phyloP scores from a whole-genome alignment of 768 basidiomycete species.

The Lactarius vividus region DNA sequence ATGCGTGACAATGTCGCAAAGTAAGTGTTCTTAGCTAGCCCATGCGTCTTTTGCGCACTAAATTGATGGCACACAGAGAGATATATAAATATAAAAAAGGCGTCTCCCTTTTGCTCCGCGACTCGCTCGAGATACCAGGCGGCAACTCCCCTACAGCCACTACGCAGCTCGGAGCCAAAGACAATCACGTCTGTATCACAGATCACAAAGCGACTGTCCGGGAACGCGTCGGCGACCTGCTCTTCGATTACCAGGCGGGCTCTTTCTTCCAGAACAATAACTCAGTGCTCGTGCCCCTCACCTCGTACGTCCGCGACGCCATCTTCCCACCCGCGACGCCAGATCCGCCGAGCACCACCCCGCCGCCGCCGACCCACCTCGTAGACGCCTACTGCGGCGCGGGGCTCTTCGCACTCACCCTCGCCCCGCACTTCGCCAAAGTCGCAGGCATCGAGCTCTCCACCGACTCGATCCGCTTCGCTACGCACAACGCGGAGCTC shows the following conservation, averaged over 20 bases:
- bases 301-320: slow-evolving; percentile 76
- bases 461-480: slow-evolving; percentile 62
- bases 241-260: slow-evolving; percentile 83
- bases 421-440: slow-evolving; percentile 69
- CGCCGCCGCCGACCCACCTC: slow-evolving; percentile 67
- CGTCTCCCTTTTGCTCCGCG: slow-evolving; percentile 86
- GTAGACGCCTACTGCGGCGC: slow-evolving; percentile 95
- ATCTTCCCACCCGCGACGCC: slow-evolving; percentile 46
- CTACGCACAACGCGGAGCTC: slow-evolving; percentile 61
- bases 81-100: slow-evolving; percentile 80
- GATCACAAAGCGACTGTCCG: slow-evolving; percentile 78
- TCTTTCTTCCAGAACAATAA: slow-evolving; percentile 99
- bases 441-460: slow-evolving; percentile 90
- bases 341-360: neutral
- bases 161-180: slow-evolving; percentile 33
- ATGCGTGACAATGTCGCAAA: slow-evolving; percentile 66
- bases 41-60: neutral
- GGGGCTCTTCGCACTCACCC: slow-evolving; percentile 82
- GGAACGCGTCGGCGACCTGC: slow-evolving; percentile 74
- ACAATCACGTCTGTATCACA: slow-evolving; percentile 76
- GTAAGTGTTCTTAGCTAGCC: slow-evolving; percentile 40
- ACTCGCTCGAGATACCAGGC: slow-evolving; percentile 54
- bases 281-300: slow-evolving; percentile 79
- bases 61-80: slow-evolving; percentile 47
- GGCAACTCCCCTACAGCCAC: slow-evolving; percentile 29